Conservation (phyloP, 1,284 basidiomycete genomes). For the Golubevia pallescens region DNA sequence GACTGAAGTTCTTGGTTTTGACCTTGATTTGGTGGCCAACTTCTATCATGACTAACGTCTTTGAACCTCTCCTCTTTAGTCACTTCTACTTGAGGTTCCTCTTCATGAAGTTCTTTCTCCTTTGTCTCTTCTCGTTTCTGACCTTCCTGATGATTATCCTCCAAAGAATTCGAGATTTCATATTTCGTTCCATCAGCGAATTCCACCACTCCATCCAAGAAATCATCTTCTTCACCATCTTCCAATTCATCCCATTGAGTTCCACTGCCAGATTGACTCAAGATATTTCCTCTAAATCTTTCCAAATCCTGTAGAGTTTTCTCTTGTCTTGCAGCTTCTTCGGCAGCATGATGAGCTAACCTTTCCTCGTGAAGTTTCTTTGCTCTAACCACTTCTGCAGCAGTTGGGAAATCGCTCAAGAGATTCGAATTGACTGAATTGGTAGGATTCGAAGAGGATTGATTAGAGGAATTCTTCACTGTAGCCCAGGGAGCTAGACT, state of each 20-base stretch:
- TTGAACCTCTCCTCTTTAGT: conserved; percentile 55
- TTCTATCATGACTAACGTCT: conserved; percentile 50
- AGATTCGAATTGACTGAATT: background rate
- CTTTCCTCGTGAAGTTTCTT: conserved; percentile 51
- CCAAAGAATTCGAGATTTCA: conserved; percentile 32
- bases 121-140: conserved; percentile 18
- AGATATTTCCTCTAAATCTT: conserved; percentile 46
- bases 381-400: conserved; percentile 48
- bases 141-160: conserved; percentile 1
- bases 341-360: conserved; percentile 40
- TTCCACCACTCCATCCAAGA: conserved; percentile 57
- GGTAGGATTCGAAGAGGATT: background rate
- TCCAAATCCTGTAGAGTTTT: conserved; percentile 43
- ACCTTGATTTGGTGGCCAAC: conserved; percentile 33
- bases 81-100: conserved; percentile 14
- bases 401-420: conserved; percentile 51
- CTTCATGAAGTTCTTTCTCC: conserved; percentile 13
- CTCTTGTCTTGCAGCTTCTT: conserved; percentile 38
- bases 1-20: background rate
- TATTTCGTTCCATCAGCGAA: conserved; percentile 62
- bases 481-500: conserved; percentile 43
- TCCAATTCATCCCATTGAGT: conserved; percentile 63
- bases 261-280: conserved; percentile 19
- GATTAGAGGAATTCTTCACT: conserved; percentile 19
- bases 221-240: conserved; percentile 31